phyloP scores from a whole-genome alignment of 805 yeast genomes.

The Wickerhamia fluorescens region DNA sequence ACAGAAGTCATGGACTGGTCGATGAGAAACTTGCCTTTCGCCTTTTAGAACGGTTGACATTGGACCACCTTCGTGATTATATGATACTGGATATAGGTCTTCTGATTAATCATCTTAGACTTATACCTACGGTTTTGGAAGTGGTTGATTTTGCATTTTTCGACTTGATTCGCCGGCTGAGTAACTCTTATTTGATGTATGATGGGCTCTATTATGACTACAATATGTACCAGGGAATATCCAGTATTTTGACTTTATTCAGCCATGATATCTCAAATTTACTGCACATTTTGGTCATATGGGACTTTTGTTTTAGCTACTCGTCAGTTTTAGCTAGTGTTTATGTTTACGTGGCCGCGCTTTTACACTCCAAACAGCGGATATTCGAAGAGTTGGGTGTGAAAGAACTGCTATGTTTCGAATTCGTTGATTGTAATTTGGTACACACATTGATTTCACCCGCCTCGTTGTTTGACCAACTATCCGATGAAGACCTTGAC shows the following conservation, averaged over 20 bases:
- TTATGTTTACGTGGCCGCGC: constrained; percentile 54
- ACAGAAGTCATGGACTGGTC: no score
- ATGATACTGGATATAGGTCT: constrained; percentile 68
- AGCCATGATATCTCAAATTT: constrained; percentile 59
- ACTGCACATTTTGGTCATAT: constrained; percentile 47
- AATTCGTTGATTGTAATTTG: constrained; percentile 27
- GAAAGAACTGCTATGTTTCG: no score
- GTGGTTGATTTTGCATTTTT: constrained; percentile 41
- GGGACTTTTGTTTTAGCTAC: constrained; percentile 61
- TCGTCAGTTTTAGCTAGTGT: constrained; percentile 48
- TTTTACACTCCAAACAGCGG: constrained; percentile 38
- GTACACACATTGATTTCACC: constrained; percentile 33
- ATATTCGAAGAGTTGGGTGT: constrained; percentile 26
- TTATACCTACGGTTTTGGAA: constrained; percentile 59
- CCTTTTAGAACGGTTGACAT: constrained; percentile 49
- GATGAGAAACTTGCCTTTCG: constrained; percentile 29
- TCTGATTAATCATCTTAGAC: constrained; percentile 54
- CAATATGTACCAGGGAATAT: constrained; percentile 50
- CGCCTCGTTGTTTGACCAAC: constrained; percentile 15
- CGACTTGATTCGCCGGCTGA: constrained; percentile 32
- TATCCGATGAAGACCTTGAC: constrained; percentile 21
- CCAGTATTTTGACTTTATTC: constrained; percentile 71
- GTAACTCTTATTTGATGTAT: constrained; percentile 14
- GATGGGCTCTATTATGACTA: constrained; percentile 28
- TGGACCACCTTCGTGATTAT: constrained; percentile 70